Evolutionary conservation across 345 rosid species (phyloP).

Genomic region (Eucalyptus rudis): DNA sequence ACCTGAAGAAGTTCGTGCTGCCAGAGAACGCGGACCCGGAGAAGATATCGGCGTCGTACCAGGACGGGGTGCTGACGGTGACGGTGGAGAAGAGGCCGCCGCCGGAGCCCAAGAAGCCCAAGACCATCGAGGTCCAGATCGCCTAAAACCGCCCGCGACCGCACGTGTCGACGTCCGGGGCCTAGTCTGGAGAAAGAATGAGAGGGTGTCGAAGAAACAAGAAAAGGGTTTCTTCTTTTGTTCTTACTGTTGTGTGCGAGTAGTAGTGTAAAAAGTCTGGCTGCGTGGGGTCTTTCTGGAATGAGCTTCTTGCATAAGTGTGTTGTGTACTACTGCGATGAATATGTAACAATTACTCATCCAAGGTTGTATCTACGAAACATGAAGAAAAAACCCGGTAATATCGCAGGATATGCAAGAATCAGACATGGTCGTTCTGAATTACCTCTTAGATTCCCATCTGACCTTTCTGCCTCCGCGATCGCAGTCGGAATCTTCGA

Average conservation of each 20-base stretch:
- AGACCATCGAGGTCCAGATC: slow-evolving; percentile 9
- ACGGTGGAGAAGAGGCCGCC: slow-evolving; percentile 16
- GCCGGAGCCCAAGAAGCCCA: slow-evolving; percentile 22
- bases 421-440: background rate
- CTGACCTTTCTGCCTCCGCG: background rate
- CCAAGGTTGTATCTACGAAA: background rate
- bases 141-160: background rate
- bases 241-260: background rate
- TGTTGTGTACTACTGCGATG: background rate
- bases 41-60: background rate
- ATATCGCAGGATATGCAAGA: background rate
- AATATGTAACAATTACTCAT: background rate
- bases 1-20: slow-evolving; percentile 10
- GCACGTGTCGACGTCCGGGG: rapidly evolving
- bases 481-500: background rate
- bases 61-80: slow-evolving; percentile 16
- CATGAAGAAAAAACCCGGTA: background rate
- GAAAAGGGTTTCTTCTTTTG: background rate
- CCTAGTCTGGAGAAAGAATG: background rate
- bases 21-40: slow-evolving; percentile 16
- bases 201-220: background rate
- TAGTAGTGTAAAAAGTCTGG: background rate
- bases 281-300: background rate
- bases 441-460: background rate
- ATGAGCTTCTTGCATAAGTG: background rate